Conservation (phyloP, 345 rosid genomes). For the Lenwebbia sp. region DNA sequence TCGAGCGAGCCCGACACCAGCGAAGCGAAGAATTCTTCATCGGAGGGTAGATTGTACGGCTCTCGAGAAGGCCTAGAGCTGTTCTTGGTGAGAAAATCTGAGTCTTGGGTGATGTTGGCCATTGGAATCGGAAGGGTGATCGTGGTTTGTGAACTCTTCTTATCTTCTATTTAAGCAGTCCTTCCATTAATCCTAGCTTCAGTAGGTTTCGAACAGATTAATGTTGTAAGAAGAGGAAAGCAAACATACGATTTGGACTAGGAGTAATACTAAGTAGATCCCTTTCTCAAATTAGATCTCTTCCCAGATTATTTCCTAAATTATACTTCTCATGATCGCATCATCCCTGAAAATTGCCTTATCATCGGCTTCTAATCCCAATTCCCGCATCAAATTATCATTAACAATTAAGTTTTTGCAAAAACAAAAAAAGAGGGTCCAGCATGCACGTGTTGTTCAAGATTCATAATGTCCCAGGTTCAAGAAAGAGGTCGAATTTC, state of each 20-base stretch:
- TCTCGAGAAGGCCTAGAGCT: not conserved
- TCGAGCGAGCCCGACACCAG: not conserved
- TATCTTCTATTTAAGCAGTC: not conserved
- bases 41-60: not conserved
- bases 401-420: too few relatives aligned
- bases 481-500: too few relatives aligned
- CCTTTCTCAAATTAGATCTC: not conserved
- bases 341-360: not conserved
- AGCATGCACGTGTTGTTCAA: too few relatives aligned
- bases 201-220: not conserved
- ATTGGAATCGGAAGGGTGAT: not conserved
- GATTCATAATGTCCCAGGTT: too few relatives aligned
- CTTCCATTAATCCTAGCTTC: not conserved
- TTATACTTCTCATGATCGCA: not conserved
- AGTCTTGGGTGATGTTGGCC: not conserved
- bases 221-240: not conserved
- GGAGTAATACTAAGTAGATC: not conserved
- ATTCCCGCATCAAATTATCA: not conserved
- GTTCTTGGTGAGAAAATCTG: not conserved
- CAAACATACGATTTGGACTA: not conserved
- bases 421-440: too few relatives aligned
- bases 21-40: not conserved
- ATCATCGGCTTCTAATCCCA: not conserved
- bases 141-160: not conserved
- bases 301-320: not conserved